Base-by-base conservation (phyloP, 2,329 filamentous ascomycete species). In the Colletotrichum zoysiae region DNA sequence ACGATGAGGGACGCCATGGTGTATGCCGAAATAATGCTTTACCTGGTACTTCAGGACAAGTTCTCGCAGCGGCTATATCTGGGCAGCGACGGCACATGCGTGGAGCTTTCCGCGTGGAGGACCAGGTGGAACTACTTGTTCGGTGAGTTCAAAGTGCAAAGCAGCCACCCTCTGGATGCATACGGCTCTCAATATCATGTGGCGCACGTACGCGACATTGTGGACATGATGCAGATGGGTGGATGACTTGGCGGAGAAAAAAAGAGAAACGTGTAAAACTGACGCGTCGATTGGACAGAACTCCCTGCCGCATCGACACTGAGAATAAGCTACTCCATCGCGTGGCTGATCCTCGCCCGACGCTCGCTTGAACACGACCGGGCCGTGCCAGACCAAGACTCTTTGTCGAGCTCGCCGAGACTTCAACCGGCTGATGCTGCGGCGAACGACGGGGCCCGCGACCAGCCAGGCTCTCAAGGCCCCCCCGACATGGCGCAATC, bases 1-100 rank as follows among this genome's bases (percentile, higher is more conserved):
- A 82, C 82, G 3, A 82, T 84, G 77, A 79, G 81, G 42, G 82
- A 84, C 42, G 79, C 78, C 2, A 82, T 84, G 80, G 75, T 84
- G 1, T 78, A 82, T 11, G 82, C 82, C 1, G 82, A 84, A 63
- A 81, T 83, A 26, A 76, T 78, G 59, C 73, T 84, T 1, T 84
- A 82, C 61, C 78, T 80, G 7, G 75, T 76, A 2, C 74, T 84
- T 1, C 81, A 82, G 53, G 76, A 81, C 42, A 81, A 82, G 66
- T 69, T 83, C 12, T 72, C 77, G 33, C 74, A 78, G 42, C 75
- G 78, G 60, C 74, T 78, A 5, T 79, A 78, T 55, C 76, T 80
- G 1, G 76, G 78, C 42, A 75, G 78, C 40, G 77, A 77, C 23
- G 76, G 77, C 20, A 79, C 78, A 65, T 81, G 79, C 46, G 78